A percentile compares a stretch with the other conserved stretches of the same genome.
Evolutionary conservation across 495 filamentous ascomycete species (phyloP).

Genomic region (Aspergillus nidulans): DNA sequence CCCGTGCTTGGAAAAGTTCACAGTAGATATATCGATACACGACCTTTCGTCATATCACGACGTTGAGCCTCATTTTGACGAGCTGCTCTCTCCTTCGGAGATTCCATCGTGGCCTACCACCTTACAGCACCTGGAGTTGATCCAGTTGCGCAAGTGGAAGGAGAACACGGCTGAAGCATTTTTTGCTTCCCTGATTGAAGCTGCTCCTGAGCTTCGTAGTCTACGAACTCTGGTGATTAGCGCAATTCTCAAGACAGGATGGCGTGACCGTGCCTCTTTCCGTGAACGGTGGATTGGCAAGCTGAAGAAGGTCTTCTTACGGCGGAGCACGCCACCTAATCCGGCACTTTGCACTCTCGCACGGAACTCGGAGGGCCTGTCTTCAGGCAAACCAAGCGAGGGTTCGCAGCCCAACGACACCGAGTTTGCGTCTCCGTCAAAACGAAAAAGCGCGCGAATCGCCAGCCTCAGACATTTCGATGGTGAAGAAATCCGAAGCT

Average conservation of each 20-base stretch:
- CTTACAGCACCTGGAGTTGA: conserved; percentile 65
- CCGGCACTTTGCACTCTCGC: conserved; percentile 25
- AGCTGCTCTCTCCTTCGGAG: conserved; percentile 54
- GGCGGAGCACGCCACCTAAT: conserved; percentile 49
- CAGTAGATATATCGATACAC: conserved; percentile 69
- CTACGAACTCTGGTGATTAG: conserved; percentile 66
- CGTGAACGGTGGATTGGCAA: conserved; percentile 66
- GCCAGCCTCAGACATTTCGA: conserved; percentile 27
- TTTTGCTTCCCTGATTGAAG: conserved; percentile 69
- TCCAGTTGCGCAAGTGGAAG: conserved; percentile 68
- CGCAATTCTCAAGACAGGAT: conserved; percentile 67
- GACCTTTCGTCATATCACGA: conserved; percentile 57
- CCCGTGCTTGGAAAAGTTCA: conserved; percentile 61
- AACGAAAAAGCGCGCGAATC: conserved; percentile 39
- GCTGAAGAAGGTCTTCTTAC: conserved; percentile 61
- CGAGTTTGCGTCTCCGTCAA: conserved; percentile 24
- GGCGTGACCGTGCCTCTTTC: conserved; percentile 72
- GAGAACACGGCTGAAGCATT: conserved; percentile 61
- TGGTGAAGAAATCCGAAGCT: conserved; percentile 11
- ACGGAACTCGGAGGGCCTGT: conserved; percentile 7
- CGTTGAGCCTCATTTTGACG: conserved; percentile 64
- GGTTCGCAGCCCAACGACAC: background rate
- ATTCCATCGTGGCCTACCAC: conserved; percentile 70
- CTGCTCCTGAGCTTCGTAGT: conserved; percentile 55
- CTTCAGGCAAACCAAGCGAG: background rate